Percentiles rank a stretch among this genome's conserved stretches.
Evolutionary conservation across 2,329 filamentous ascomycete genomes (phyloP).

Genomic region (Penicillium thymicola): DNA sequence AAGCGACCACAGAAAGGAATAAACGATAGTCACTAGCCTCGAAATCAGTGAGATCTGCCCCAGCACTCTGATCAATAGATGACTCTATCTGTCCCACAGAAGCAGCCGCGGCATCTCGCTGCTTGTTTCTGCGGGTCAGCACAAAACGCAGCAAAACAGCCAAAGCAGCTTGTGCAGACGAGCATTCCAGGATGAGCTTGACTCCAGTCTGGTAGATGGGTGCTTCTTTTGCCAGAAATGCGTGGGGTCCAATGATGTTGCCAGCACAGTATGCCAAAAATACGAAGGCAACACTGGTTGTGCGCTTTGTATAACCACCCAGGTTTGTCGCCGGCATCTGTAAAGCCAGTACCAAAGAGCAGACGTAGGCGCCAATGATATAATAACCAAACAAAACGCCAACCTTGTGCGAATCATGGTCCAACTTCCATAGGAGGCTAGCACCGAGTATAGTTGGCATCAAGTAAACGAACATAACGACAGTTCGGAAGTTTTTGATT

Average conservation of each 20-base stretch:
- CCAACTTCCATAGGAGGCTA: constrained; percentile 51
- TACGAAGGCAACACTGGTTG: constrained; percentile 46
- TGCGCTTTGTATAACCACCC: constrained; percentile 51
- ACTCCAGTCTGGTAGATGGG: constrained; percentile 52
- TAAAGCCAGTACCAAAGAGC: constrained; percentile 52
- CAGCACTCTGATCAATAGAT: constrained; percentile 9
- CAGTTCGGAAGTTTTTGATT: constrained; percentile 51
- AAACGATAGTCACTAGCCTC: constrained; percentile 17
- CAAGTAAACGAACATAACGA: constrained; percentile 53
- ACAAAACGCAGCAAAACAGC: constrained; percentile 20
- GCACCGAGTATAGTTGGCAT: constrained; percentile 52
- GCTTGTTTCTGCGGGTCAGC: constrained; percentile 19
- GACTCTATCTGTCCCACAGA: not conserved
- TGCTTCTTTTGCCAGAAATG: constrained; percentile 42
- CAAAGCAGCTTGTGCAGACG: constrained; percentile 18
- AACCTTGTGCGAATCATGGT: constrained; percentile 39
- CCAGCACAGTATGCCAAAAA: constrained; percentile 45
- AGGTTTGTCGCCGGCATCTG: constrained; percentile 43
- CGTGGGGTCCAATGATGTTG: constrained; percentile 49
- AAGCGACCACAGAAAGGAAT: not conserved
- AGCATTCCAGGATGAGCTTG: constrained; percentile 47
- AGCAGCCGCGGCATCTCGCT: constrained; percentile 11
- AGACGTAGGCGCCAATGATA: constrained; percentile 49
- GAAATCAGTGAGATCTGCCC: constrained; percentile 29
- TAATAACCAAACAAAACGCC: constrained; percentile 55